Evolutionary conservation across 179 eudicot species (phyloP).

Genomic region (Drosera spatulata): DNA sequence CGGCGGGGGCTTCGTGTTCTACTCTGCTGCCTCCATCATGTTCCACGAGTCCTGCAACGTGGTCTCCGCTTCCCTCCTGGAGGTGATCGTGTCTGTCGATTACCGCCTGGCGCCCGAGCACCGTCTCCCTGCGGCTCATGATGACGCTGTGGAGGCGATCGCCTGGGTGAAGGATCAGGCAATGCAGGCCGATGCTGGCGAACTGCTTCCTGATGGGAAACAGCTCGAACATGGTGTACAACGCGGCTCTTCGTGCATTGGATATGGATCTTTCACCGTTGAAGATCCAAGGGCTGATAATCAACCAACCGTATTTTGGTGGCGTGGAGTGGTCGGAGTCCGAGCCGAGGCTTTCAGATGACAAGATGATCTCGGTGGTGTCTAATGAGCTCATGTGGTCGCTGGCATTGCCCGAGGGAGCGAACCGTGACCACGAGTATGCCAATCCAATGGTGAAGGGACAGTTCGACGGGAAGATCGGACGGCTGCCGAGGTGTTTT

Average conservation of each 20-base stretch:
- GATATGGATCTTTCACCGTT: conserved; percentile 30
- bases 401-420: conserved; percentile 50
- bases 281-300: conserved; percentile 30
- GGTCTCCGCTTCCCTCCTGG: conserved; percentile 27
- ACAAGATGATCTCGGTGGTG: conserved; percentile 33
- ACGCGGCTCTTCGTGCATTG: conserved; percentile 29
- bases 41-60: conserved; percentile 37
- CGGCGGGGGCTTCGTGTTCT: conserved; percentile 72
- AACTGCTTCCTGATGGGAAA: conserved; percentile 53
- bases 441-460: conserved; percentile 27
- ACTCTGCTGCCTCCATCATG: conserved; percentile 27
- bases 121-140: conserved; percentile 80
- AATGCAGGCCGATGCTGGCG: conserved; percentile 20
- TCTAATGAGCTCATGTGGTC: conserved; percentile 59
- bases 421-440: conserved; percentile 59
- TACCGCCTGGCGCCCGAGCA: conserved; percentile 72
- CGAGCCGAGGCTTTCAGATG: conserved; percentile 41
- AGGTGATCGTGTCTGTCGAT: conserved; percentile 47
- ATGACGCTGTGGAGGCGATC: conserved; percentile 64
- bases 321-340: conserved; percentile 43
- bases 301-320: conserved; percentile 70
- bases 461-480: conserved; percentile 20
- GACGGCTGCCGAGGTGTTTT: conserved; percentile 43
- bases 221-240: conserved; percentile 18
- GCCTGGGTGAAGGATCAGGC: conserved; percentile 49